A percentile compares a stretch with the other conserved stretches of the same genome.
phyloP scores from a whole-genome alignment of 1,284 basidiomycete genomes.

The Pholiota adiposa region DNA sequence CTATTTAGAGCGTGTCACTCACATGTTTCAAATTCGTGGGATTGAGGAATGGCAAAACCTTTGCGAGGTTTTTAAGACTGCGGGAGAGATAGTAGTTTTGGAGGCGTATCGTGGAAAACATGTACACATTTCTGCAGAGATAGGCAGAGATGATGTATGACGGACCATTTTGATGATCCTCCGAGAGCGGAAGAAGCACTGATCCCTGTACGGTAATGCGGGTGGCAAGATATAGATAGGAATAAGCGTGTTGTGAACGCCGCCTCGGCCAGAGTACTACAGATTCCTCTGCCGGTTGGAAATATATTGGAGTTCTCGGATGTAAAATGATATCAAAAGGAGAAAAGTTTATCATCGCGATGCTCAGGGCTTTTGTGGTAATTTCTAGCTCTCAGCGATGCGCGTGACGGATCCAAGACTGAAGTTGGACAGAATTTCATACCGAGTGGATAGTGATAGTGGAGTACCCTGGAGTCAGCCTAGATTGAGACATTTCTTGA shows the following conservation, averaged over 20 bases:
- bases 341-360: neutral
- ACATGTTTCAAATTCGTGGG: constrained; percentile 8
- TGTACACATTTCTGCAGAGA: neutral
- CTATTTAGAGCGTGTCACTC: constrained; percentile 4
- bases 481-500: neutral
- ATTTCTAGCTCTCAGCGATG: neutral
- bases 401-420: neutral
- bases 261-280: neutral
- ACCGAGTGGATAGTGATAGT: neutral
- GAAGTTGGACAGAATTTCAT: neutral
- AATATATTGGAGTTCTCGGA: neutral
- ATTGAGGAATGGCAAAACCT: neutral
- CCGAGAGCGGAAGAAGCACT: constrained; percentile 11
- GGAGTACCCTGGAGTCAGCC: neutral
- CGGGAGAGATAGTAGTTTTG: neutral
- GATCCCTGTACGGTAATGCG: neutral
- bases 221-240: neutral
- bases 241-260: neutral
- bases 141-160: neutral
- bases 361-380: neutral
- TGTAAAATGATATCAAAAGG: constrained; percentile 3
- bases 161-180: constrained; percentile 5
- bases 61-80: constrained; percentile 2
- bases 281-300: neutral
- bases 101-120: neutral